Evolutionary conservation across 2,329 filamentous ascomycete species (phyloP), one percentile per base, ranked within the genome.

Genomic region (Gyromitra esculenta): DNA sequence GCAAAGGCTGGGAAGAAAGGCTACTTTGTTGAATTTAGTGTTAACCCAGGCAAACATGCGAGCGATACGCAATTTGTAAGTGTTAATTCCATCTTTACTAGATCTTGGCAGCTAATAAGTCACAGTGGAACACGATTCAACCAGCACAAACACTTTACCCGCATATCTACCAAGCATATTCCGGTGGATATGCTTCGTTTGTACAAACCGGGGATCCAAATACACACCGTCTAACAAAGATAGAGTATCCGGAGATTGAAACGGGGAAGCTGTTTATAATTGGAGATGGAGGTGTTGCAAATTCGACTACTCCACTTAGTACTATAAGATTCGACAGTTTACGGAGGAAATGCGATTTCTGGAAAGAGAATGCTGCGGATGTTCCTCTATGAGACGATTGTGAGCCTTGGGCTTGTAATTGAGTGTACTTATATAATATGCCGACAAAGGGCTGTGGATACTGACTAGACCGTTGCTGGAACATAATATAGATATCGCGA

Each of bases 61-160:
- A 56, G 41, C 54, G 67, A 71, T 43, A 73, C 62, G 4, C 60
- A 66, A 66, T 73, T 50, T 25, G 39, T 73, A 41, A 64, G 39
- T 59, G 4, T 13, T 15, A 35, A 21, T 18, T 21, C 18, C 21
- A 25, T 1, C 3, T 15, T 25, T 18, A n/a, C 9, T 65, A 6
- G 4, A 13, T 3, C 8, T 9, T 31, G 13, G n/a, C 0, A 9
- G 37, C n/a, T 56, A n/a, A 57, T 41, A 11, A 9, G 15, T 21
- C 15, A 8, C 18, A 67, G 70, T 65, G 48, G 57, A 59, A 75
- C 21, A 70, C 57, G 50, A 52, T 59, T 37, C 57, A 70, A 41
- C 57, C 57, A 52, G 48, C 56, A 9, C 57, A 70, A 43, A 56
- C 25, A 5, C 56, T 41, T 13, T 57, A 59, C n/a, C 60, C 62